Conservation (phyloP, 306 rosid species). For the Alnus rubra region DNA sequence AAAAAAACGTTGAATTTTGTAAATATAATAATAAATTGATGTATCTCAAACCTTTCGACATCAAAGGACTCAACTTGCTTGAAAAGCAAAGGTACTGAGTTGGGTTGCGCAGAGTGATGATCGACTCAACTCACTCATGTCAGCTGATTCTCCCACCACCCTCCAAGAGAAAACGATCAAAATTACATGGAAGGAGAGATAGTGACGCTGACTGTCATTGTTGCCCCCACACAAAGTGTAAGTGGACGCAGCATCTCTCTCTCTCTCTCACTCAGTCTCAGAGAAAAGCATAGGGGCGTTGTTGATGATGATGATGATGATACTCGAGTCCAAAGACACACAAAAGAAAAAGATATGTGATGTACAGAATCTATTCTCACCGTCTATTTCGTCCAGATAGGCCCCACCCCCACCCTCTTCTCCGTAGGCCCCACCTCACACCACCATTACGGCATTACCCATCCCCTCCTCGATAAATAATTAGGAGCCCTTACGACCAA, state of each 20-base stretch:
- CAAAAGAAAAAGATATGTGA: not conserved
- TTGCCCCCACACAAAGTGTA: slow-evolving; percentile 49
- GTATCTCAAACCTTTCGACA: not conserved
- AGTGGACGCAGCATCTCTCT: slow-evolving; percentile 73
- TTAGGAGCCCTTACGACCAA: not conserved
- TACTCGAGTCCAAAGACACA: not conserved
- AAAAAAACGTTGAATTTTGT: too few relatives aligned
- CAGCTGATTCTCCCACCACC: slow-evolving; percentile 1
- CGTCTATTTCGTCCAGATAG: slow-evolving; percentile 9
- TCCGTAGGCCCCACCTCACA: slow-evolving; percentile 31
- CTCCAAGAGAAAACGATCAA: not conserved
- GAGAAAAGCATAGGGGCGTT: slow-evolving; percentile 28
- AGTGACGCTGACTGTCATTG: slow-evolving; percentile 51
- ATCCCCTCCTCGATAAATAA: slow-evolving; percentile 13
- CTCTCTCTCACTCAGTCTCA: not conserved
- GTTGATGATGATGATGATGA: slow-evolving; percentile 29
- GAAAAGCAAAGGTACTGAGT: not conserved
- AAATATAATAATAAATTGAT: too few relatives aligned
- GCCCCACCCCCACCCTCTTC: slow-evolving; percentile 1
- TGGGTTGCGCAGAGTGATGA: not conserved
- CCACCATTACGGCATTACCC: slow-evolving; percentile 24
- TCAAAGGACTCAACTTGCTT: not conserved
- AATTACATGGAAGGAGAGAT: slow-evolving; percentile 35
- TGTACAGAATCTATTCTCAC: slow-evolving; percentile 40
- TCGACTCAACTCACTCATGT: slow-evolving; percentile 9